Evolutionary conservation across 768 basidiomycete genomes (phyloP), one percentile per base, ranked within the genome.

Genomic region (Artomyces pyxidatus): DNA sequence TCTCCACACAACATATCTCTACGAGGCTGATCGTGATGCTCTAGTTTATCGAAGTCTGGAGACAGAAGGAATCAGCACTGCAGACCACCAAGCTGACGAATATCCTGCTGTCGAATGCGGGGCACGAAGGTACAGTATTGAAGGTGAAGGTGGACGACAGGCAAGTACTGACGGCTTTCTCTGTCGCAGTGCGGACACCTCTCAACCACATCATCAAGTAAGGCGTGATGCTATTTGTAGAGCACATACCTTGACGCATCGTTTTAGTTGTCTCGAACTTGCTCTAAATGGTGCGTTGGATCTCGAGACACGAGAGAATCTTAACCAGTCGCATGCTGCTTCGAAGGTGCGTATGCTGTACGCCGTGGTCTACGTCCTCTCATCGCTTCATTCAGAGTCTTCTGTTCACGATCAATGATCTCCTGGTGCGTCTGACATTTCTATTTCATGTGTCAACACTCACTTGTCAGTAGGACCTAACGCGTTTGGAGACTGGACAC

Each of bases 131-230:
- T 78, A 57, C 42, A 6, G 44, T 39, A 16, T 8, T n/a, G n/a
- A 37, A 2, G 14, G 17, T 12, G 21, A 3, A 27, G 10, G 5
- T 52, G 11, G 44, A 50, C 19, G 49, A 42, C 14, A 21, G 8
- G 46, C 6, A 37, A 28, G 21, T 42, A 22, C 25, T 52, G 42
- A 47, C 41, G 10, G 23, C 11, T 17, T 21, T 35, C 12, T 35
- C 11, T n/a, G 25, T 17, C 37, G 1, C 49, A 83, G 85, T 86
- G 4, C 78, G 85, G 22, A 87, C 85, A 3, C 84, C 86, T 6
- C 59, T 87, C 48, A 86, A 88, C 58, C 85, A 88, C 58, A 89
- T 90, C 55, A 89, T 91, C 64, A 89, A 88, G 80, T 81, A 49
- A 30, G 75, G 58, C 3, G 29, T 27, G n/a, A 30, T 25, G 9